Conservation (phyloP, 1,284 basidiomycete genomes). For the Thecaphora frezii region DNA sequence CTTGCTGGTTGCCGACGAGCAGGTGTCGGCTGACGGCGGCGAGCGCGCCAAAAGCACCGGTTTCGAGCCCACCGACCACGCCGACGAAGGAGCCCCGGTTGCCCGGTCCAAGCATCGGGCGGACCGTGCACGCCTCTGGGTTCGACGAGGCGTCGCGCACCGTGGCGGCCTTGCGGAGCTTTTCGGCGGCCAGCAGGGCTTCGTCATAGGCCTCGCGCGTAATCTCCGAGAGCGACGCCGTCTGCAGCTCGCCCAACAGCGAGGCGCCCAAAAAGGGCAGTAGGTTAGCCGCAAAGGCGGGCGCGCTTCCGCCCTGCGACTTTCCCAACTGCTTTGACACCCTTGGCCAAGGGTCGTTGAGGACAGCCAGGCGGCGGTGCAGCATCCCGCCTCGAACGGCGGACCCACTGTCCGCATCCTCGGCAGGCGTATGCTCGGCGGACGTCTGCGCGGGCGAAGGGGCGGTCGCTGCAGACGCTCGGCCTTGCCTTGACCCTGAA, state of each 20-base stretch:
- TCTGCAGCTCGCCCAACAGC: constrained; percentile 69
- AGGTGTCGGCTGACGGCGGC: constrained; percentile 41
- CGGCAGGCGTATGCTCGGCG: too few relatives aligned
- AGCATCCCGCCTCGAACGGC: background rate
- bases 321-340: background rate
- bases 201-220: constrained; percentile 30
- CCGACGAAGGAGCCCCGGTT: constrained; percentile 43
- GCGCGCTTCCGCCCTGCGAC: constrained; percentile 70
- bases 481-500: too few relatives aligned
- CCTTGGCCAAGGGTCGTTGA: constrained; percentile 33
- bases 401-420: background rate
- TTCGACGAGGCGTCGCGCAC: background rate
- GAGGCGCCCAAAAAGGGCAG: constrained; percentile 92
- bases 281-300: constrained; percentile 76
- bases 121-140: constrained; percentile 2
- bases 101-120: constrained; percentile 12
- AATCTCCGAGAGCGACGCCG: constrained; percentile 21
- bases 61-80: constrained; percentile 43
- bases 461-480: too few relatives aligned
- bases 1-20: constrained; percentile 2
- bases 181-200: constrained; percentile 9
- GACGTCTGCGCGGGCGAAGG: too few relatives aligned
- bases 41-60: constrained; percentile 40
- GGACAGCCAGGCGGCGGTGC: constrained; percentile 11
- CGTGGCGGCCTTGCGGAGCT: background rate